A percentile compares a stretch with the other conserved stretches of the same genome.
Conservation (phyloP, 2,329 filamentous ascomycete species). For the Fusarium beomiforme region DNA sequence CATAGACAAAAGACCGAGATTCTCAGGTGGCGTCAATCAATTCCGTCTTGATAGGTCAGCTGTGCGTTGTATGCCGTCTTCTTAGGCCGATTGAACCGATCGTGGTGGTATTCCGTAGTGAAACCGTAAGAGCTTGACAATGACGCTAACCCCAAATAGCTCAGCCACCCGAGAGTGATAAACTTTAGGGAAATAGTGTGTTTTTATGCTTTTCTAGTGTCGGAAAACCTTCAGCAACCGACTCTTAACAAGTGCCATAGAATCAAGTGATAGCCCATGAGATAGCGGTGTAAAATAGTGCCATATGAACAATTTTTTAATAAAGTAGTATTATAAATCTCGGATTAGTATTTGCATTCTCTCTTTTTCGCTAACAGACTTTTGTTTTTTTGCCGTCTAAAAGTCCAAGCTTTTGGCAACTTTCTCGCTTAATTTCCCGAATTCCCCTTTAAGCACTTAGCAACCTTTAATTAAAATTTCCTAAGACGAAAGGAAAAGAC, state of each 20-base stretch:
- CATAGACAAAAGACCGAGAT: background rate
- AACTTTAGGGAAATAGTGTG: background rate
- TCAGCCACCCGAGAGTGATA: background rate
- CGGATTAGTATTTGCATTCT: background rate
- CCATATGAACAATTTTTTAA: constrained; percentile 5
- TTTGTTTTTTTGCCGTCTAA: background rate
- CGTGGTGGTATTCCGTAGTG: background rate
- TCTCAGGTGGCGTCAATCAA: constrained; percentile 6
- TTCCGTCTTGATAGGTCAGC: background rate
- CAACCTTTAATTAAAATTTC: background rate
- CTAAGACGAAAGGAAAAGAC: background rate
- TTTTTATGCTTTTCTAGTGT: background rate
- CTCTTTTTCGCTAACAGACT: background rate
- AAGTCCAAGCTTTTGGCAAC: background rate
- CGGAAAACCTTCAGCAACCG: background rate
- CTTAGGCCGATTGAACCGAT: background rate
- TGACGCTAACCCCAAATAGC: background rate
- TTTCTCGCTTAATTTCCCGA: constrained; percentile 13
- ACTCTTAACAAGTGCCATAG: background rate
- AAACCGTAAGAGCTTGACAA: constrained; percentile 3
- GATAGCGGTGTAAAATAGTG: constrained; percentile 17
- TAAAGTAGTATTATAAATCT: background rate
- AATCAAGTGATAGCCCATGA: constrained; percentile 10
- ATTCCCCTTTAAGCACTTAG: background rate
- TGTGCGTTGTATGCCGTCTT: background rate